phyloP scores from a whole-genome alignment of 768 basidiomycete genomes.

The Trametes maxima region DNA sequence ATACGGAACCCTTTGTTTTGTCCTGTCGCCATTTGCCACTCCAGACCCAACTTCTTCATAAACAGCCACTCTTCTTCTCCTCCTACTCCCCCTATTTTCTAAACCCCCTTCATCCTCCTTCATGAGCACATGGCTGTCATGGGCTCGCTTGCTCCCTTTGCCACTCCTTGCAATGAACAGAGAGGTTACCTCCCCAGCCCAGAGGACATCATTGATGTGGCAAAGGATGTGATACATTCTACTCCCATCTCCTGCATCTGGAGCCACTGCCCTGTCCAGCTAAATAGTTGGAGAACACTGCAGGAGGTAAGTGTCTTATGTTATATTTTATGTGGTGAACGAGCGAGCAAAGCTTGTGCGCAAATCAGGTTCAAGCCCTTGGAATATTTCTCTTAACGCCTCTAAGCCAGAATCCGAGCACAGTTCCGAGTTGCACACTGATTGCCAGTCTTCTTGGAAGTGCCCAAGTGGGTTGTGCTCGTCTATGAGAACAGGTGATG shows the following conservation, averaged over 20 bases:
- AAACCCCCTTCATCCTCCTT: no score
- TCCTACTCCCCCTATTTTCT: no score
- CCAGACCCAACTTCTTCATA: no score
- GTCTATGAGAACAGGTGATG: not conserved
- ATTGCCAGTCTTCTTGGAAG: no score
- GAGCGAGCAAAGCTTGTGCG: not conserved
- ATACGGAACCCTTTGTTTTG: no score
- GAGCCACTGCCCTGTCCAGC: slow-evolving; percentile 14
- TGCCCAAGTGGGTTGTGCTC: no score
- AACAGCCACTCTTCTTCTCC: no score
- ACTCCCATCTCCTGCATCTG: slow-evolving; percentile 19
- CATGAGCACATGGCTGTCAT: not conserved
- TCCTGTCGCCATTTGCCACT: no score
- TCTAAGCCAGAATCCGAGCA: no score
- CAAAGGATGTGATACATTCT: slow-evolving; percentile 13
- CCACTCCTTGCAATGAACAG: not conserved
- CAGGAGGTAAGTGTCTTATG: slow-evolving; percentile 18
- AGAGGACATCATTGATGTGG: slow-evolving; percentile 7
- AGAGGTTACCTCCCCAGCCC: not conserved
- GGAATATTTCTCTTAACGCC: no score
- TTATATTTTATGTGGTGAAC: not conserved
- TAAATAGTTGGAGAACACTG: slow-evolving; percentile 24
- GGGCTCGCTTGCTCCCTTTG: not conserved
- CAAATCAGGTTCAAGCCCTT: not conserved
- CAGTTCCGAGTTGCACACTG: no score